Conservation (phyloP, 805 yeast genomes). For the Candida bentonensis region DNA sequence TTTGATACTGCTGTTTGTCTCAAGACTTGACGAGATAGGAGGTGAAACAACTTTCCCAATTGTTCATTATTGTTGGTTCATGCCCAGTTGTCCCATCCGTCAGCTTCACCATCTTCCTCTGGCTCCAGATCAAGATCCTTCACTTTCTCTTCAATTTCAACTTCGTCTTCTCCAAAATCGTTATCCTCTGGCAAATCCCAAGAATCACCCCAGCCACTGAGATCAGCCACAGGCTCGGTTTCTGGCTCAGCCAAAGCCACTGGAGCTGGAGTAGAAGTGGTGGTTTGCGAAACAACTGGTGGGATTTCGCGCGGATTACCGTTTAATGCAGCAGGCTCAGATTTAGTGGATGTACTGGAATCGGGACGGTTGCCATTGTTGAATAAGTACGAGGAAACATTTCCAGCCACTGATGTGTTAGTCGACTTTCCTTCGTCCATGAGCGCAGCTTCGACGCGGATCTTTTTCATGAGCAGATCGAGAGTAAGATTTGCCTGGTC, state of each 20-base stretch:
- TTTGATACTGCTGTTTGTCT: too few species aligned
- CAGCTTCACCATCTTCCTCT: slow-evolving; percentile 18
- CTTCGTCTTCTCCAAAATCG: slow-evolving; percentile 1
- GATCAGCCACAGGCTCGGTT: background rate
- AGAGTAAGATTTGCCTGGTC: slow-evolving; percentile 57
- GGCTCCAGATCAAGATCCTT: slow-evolving; percentile 7
- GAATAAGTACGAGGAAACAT: background rate
- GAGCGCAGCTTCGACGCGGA: slow-evolving; percentile 31
- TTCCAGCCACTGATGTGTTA: background rate
- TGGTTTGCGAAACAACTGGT: background rate
- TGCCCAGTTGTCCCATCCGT: slow-evolving; percentile 17
- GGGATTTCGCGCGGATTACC: slow-evolving; percentile 4
- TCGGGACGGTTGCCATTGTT: slow-evolving; percentile 5
- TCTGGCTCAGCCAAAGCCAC: background rate
- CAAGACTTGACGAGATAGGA: too few species aligned
- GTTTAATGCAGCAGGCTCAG: slow-evolving; percentile 6
- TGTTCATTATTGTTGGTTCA: slow-evolving; percentile 2
- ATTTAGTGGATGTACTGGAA: slow-evolving; percentile 5
- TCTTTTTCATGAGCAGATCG: slow-evolving; percentile 41
- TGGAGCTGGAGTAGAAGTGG: background rate
- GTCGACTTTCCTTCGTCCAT: slow-evolving; percentile 14
- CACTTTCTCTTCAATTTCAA: background rate
- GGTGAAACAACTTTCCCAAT: too few species aligned
- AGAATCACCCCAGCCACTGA: slow-evolving; percentile 3
- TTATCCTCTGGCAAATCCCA: slow-evolving; percentile 6